Percentiles rank a stretch among this genome's conserved stretches.
Evolutionary conservation across 106 monocot genomes (phyloP).

Genomic region (Apostasia ramifera): DNA sequence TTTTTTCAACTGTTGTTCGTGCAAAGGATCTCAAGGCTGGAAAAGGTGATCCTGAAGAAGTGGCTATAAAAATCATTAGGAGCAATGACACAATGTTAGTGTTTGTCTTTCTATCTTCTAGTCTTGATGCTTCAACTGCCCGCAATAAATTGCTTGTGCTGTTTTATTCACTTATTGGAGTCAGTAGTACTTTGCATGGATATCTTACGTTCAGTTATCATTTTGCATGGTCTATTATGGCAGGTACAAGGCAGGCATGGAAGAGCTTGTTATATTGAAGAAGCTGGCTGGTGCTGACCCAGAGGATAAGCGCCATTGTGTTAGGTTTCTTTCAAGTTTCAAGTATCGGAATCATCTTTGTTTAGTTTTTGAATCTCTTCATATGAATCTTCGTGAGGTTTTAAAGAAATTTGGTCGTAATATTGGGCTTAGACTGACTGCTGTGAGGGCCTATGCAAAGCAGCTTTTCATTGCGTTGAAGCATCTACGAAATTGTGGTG

Average conservation of each 20-base stretch:
- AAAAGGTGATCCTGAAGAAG: slow-evolving; percentile 77
- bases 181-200: not conserved
- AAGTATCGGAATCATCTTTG: slow-evolving; percentile 99
- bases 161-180: no score
- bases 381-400: slow-evolving; percentile 99
- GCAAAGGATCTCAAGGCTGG: slow-evolving; percentile 91
- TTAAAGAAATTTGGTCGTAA: slow-evolving; percentile 99
- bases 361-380: slow-evolving; percentile 99
- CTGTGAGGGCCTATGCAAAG: slow-evolving; percentile 98
- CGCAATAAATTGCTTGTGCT: no score
- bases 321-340: slow-evolving; percentile 99
- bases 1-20: slow-evolving; percentile 98
- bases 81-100: slow-evolving; percentile 94
- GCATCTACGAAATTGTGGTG: slow-evolving; percentile 92
- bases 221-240: not conserved
- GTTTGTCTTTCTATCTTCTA: not conserved
- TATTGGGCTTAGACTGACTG: slow-evolving; percentile 98
- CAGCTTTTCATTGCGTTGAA: slow-evolving; percentile 99
- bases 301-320: slow-evolving; percentile 90
- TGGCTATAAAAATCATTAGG: slow-evolving; percentile 98
- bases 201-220: not conserved
- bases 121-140: no score
- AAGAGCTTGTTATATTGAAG: slow-evolving; percentile 78
- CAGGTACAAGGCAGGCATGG: slow-evolving; percentile 91
- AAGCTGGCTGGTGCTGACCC: slow-evolving; percentile 83